Evolutionary conservation across 306 rosid species (phyloP), one percentile per base, ranked within the genome.

Genomic region (Casuarina equisetifolia): DNA sequence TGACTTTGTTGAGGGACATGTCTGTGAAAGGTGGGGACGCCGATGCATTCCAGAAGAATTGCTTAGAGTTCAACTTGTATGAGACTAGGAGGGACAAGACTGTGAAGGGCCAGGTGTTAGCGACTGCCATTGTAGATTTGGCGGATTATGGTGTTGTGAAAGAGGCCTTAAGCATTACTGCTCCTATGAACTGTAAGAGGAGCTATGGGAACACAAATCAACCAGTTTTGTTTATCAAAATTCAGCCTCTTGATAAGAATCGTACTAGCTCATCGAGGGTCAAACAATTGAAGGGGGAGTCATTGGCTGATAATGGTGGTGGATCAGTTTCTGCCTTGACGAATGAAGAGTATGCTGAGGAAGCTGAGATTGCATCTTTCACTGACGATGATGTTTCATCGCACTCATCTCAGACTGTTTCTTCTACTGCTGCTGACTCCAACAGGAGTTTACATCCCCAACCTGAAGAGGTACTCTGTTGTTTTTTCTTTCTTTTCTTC

Each of bases 341-440:
- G 84, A 84, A 84, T 70, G 98, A 79, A 84, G 97, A 91, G 70
- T 87, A 84, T 75, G 90, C 84, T 4, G 97, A 95, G 78, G 97
- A 91, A 83, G 89, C 93, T 68, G 97, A 92, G 82, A 52, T 68
- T 84, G 86, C 91, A 36, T 82, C 91, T 61, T 88, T 86, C 45
- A 89, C 92, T n/a, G 99, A 95, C 73, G 99, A 95, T 44, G 99
- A 95, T 83, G 95, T 85, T 84, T 95, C 96, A 43, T 95, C 99
- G 2, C 91, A 89, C 81, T 92, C 99, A 67, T 95, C 99, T 70
- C 58, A 81, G 79, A 85, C 90, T 6, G 76, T 77, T 75, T 64
- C 88, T 76, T 71, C 82, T 49, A 69, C 90, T 49, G 50, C 89
- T 53, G 11, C 78, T 5, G 85, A 86, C 59, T 82, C 91, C 32